phyloP scores from a whole-genome alignment of 371 early-diverging fungal species.

The Sporodiniella umbellata region DNA sequence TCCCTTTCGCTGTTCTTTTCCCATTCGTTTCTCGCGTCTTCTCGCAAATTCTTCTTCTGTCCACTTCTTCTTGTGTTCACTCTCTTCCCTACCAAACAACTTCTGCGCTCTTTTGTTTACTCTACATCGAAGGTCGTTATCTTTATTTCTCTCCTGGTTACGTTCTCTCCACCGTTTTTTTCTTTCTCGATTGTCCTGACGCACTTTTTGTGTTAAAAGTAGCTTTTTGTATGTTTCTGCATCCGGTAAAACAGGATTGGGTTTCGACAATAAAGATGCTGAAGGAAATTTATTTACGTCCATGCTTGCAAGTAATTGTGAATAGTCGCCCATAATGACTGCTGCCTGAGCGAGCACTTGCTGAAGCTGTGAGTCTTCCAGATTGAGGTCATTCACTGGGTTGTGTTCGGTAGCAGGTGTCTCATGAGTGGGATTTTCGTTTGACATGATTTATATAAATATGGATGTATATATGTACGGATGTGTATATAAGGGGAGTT shows the following conservation, averaged over 20 bases:
- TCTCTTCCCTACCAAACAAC: conserved; percentile 61
- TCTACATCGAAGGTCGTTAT: conserved; percentile 78
- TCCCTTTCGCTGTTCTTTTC: conserved; percentile 57
- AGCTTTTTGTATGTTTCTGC: conserved; percentile 1
- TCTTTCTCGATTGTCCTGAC: conserved; percentile 1
- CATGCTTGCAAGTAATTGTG: background rate
- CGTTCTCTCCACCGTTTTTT: conserved; percentile 1
- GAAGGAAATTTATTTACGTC: background rate
- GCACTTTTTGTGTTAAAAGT: background rate
- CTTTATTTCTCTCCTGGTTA: conserved; percentile 51
- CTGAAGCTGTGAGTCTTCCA: background rate
- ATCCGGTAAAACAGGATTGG: background rate
- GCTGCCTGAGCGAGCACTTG: background rate
- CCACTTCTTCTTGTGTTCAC: conserved; percentile 68
- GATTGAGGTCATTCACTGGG: background rate
- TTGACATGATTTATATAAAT: too few species aligned
- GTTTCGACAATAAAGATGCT: background rate
- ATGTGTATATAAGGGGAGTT: too few species aligned
- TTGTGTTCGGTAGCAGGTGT: background rate
- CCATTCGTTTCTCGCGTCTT: conserved; percentile 64
- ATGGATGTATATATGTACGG: too few species aligned
- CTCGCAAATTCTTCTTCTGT: conserved; percentile 71
- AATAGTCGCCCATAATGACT: background rate
- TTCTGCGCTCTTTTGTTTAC: conserved; percentile 78
- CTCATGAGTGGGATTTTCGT: background rate